Percentiles rank a stretch among this genome's conserved stretches.
phyloP scores from a whole-genome alignment of 345 rosid species.

The Kandelia obovata region DNA sequence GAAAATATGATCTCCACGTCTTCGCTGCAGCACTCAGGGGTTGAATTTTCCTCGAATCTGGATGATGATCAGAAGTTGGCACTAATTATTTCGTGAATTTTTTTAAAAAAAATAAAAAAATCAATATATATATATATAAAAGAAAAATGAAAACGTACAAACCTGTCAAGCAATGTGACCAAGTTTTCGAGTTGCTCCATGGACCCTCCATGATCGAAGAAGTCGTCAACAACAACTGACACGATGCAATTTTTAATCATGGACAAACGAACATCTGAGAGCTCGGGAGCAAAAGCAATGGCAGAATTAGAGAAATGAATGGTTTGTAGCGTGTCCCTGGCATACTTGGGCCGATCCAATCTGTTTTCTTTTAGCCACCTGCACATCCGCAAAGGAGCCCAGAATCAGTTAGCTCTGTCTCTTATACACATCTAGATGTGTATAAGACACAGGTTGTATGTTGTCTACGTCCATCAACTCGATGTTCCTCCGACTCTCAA shows the following conservation, averaged over 20 bases:
- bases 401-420: not conserved
- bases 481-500: conserved; percentile 12
- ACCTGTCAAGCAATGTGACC: too few species aligned
- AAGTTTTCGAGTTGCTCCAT: too few species aligned
- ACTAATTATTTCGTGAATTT: too few species aligned
- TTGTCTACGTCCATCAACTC: conserved; percentile 6
- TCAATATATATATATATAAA: too few species aligned
- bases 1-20: conserved; percentile 14
- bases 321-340: conserved; percentile 11
- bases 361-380: conserved; percentile 17
- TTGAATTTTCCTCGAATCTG: not conserved
- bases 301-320: conserved; percentile 12
- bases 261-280: conserved; percentile 8
- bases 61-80: too few species aligned
- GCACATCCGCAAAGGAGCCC: not conserved
- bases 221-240: conserved; percentile 11
- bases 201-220: too few species aligned
- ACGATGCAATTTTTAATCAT: conserved; percentile 16
- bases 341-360: conserved; percentile 14
- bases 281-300: conserved; percentile 5
- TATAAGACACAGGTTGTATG: too few species aligned
- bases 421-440: too few species aligned
- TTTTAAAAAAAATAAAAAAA: too few species aligned
- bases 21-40: conserved; percentile 8
- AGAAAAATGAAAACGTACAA: too few species aligned